These are phyloP conservation scores for Coemansia sp. DNA, from an alignment of 192 early-diverging fungal genomes.

Conservation along the genomic window DNA sequence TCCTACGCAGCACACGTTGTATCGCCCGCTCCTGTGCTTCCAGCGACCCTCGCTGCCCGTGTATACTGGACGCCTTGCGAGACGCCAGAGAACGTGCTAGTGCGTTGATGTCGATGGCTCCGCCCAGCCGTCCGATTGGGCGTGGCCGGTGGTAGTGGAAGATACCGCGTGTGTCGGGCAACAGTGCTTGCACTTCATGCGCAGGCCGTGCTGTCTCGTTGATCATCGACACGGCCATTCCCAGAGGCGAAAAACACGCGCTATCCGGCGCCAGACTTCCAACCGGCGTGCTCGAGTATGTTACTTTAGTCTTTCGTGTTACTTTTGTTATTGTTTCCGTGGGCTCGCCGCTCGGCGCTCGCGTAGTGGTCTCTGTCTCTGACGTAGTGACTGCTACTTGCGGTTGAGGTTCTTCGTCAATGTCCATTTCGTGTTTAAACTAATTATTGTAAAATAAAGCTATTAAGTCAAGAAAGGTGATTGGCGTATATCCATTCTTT, in stretches of 20 bases:
- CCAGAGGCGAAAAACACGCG: conserved; percentile 25
- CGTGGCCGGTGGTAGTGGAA: conserved; percentile 41
- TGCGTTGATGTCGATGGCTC: conserved; percentile 5
- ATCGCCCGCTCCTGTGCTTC: conserved; percentile 8
- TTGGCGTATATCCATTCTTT: no score
- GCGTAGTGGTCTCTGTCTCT: background rate
- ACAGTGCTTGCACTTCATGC: conserved; percentile 18
- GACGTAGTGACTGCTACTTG: conserved; percentile 8
- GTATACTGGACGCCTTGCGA: background rate
- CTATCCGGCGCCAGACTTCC: background rate
- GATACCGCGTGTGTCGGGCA: conserved; percentile 26
- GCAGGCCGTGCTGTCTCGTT: background rate
- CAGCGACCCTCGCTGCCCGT: background rate
- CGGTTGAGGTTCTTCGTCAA: conserved; percentile 5
- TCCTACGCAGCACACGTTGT: conserved; percentile 11
- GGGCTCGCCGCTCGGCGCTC: background rate
- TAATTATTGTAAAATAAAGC: conserved; percentile 4
- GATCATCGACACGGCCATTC: conserved; percentile 23
- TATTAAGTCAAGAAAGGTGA: no score
- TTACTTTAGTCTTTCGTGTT: conserved; percentile 2
- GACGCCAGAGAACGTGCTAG: conserved; percentile 3
- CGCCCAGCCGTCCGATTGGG: background rate
- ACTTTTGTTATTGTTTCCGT: conserved; percentile 4
- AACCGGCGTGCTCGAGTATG: background rate
- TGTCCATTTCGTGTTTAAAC: background rate